Evolutionary conservation across 345 rosid genomes (phyloP).

Genomic region (Rubroshorea leprosula): DNA sequence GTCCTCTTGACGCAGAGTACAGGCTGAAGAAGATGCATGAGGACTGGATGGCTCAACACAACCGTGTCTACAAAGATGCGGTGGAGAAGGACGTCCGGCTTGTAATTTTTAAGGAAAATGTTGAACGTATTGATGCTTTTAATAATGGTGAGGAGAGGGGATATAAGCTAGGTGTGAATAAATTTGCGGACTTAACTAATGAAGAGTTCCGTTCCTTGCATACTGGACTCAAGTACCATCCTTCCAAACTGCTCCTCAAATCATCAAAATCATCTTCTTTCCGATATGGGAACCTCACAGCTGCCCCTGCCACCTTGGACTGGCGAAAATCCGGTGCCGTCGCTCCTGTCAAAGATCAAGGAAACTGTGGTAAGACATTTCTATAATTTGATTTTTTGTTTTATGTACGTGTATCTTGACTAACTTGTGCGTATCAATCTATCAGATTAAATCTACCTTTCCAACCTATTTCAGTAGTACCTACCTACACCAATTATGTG

Average conservation of each 20-base stretch:
- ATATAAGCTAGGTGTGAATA: slow-evolving; percentile 47
- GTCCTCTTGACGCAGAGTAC: slow-evolving; percentile 19
- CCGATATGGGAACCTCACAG: slow-evolving; percentile 20
- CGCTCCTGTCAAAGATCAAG: slow-evolving; percentile 37
- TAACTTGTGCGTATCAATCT: too few relatives aligned
- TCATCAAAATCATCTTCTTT: slow-evolving; percentile 1
- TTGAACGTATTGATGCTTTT: slow-evolving; percentile 27
- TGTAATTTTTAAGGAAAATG: slow-evolving; percentile 34
- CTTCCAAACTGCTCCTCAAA: background rate
- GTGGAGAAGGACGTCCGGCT: slow-evolving; percentile 30
- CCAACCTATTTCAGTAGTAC: too few relatives aligned
- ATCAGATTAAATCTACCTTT: too few relatives aligned
- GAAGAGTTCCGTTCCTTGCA: slow-evolving; percentile 48
- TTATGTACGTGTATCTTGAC: too few relatives aligned
- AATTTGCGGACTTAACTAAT: slow-evolving; percentile 42
- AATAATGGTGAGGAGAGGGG: slow-evolving; percentile 29
- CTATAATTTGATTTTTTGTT: background rate
- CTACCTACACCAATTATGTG: too few relatives aligned
- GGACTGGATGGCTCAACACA: slow-evolving; percentile 32
- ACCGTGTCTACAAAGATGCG: slow-evolving; percentile 25
- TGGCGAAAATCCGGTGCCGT: slow-evolving; percentile 35
- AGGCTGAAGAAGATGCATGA: slow-evolving; percentile 26
- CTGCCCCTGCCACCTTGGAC: slow-evolving; percentile 23
- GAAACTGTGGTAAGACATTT: slow-evolving; percentile 21
- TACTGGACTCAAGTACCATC: slow-evolving; percentile 29